These are phyloP conservation scores for Raphanus raphanistrum DNA, from an alignment of 345 rosid species.

Conservation along the genomic window DNA sequence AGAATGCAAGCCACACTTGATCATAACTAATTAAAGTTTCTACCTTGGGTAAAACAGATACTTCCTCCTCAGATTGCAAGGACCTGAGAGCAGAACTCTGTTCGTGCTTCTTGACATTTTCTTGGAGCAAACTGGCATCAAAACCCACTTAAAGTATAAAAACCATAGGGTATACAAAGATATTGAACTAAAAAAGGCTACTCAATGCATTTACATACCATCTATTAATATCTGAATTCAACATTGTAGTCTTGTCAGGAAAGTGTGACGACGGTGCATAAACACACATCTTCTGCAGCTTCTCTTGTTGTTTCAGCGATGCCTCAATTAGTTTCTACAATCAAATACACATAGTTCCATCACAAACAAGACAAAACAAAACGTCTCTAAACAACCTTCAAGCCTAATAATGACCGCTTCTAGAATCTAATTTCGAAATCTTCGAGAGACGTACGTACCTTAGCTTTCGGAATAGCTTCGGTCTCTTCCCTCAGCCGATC, in stretches of 20 bases:
- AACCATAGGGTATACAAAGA: not conserved
- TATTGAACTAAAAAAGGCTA: not conserved
- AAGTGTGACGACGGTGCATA: conserved; percentile 53
- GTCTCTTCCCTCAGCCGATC: conserved; percentile 64
- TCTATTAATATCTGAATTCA: conserved; percentile 48
- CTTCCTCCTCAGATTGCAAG: conserved; percentile 51
- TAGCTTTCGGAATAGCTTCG: conserved; percentile 82
- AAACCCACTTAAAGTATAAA: not conserved
- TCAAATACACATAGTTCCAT: too few relatives aligned
- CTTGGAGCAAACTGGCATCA: conserved; percentile 47
- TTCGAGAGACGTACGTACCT: conserved; percentile 42
- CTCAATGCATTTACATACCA: conserved; percentile 36
- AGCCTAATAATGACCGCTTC: not conserved
- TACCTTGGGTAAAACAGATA: conserved; percentile 63
- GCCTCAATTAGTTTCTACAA: conserved; percentile 55
- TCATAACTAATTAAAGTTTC: not conserved
- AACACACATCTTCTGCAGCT: conserved; percentile 61
- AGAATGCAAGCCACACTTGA: not conserved
- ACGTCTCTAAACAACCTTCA: not conserved
- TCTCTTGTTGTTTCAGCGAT: conserved; percentile 69
- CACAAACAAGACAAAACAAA: too few relatives aligned
- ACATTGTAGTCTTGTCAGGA: conserved; percentile 45
- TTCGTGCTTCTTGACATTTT: conserved; percentile 43
- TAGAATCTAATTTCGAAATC: not conserved
- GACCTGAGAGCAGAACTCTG: conserved; percentile 29